Conservation (phyloP, 257 asterid species). For the Ajuga chamaepitys region DNA sequence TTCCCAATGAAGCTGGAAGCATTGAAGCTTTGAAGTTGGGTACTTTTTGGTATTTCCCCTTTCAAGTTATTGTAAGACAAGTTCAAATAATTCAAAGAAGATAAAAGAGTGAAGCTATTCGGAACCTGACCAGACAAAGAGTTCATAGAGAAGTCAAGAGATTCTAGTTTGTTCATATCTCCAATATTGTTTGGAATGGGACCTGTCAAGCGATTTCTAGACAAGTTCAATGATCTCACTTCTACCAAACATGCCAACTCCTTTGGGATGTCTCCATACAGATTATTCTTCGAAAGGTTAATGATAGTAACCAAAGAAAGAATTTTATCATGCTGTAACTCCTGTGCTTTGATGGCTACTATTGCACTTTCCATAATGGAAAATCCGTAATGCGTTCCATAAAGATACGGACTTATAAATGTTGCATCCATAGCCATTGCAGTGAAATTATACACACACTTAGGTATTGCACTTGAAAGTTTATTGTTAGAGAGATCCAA, state of each 20-base stretch:
- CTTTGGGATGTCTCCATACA: conserved; percentile 6
- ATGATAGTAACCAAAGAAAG: not conserved
- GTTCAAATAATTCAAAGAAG: not conserved
- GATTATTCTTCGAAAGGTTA: not conserved
- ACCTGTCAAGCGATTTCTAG: not conserved
- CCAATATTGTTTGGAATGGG: not conserved
- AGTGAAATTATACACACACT: conserved; percentile 17
- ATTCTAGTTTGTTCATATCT: conserved; percentile 8
- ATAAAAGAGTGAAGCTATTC: not conserved
- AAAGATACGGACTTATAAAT: not conserved
- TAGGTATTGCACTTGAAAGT: conserved; percentile 15
- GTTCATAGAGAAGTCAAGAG: conserved; percentile 10
- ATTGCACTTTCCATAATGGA: not conserved
- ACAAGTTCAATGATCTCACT: not conserved
- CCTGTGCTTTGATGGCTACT: not conserved
- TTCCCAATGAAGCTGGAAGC: not conserved
- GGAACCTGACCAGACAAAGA: not conserved
- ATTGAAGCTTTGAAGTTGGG: not conserved
- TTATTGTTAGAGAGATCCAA: conserved; percentile 18
- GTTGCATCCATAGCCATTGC: conserved; percentile 13
- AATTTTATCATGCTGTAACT: not conserved
- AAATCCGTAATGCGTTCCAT: too few species aligned
- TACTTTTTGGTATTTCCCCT: conserved; percentile 7
- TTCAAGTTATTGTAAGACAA: not conserved
- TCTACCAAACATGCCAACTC: not conserved